Evolutionary conservation across 1,139 yeast species (phyloP), one percentile per base, ranked within the genome.

Genomic region (Sporopachydermia cereana): DNA sequence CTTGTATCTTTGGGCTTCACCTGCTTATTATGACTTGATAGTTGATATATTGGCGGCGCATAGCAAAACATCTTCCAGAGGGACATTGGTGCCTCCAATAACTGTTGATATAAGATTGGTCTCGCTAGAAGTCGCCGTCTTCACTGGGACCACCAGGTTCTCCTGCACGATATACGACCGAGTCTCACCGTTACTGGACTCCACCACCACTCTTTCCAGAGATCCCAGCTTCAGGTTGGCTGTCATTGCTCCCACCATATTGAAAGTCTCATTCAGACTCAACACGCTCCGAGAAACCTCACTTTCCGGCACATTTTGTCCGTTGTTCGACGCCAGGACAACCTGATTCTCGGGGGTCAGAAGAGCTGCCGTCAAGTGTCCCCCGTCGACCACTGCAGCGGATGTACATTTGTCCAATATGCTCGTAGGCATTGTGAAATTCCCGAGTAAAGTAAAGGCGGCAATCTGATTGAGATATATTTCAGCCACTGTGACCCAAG

Each of bases 61-160:
- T 9, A 34, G 22, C 39, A 34, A n/a, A 7, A 34, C 39, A 7
- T 34, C 39, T 7, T 5, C 5, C 22, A 34, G 18, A 7, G 18
- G 22, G 9, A n/a, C n/a, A 7, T 12, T 9, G 12, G 22, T 34
- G 22, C 39, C 39, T 16, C 39, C 39, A n/a, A 20, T n/a, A n/a
- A 34, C 39, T 7, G 39, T 34, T 9, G n/a, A 34, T 7, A 34
- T n/a, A 7, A 34, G 22, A 21, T n/a, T n/a, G n/a, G 22, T 20
- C 22, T 34, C 39, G 17, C 22, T 20, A 34, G 39, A 5, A 7
- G 39, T n/a, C 9, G 22, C 7, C 9, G 9, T 34, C 22, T 16
- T 34, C 17, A 34, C 39, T 12, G 39, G 39, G 20, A 34, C 18
- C 22, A n/a, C 39, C 39, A 34, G 17, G 39, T 5, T n/a, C 39